A percentile compares a stretch with the other conserved stretches of the same genome.
These are phyloP conservation scores for Linaria vulgaris DNA, from an alignment of 257 asterid genomes.

Conservation along the genomic window DNA sequence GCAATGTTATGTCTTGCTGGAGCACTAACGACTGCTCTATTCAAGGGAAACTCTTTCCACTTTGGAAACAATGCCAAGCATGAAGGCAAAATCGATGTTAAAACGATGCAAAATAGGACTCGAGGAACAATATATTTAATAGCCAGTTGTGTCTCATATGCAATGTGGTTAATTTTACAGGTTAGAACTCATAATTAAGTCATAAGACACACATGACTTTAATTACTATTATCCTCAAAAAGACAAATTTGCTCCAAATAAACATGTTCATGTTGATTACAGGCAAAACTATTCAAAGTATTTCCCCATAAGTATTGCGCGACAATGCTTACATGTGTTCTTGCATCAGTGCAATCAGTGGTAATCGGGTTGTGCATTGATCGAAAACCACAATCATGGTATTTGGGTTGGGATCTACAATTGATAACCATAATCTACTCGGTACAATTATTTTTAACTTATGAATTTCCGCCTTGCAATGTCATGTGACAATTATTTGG, in stretches of 20 bases:
- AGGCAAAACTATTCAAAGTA: constrained; percentile 48
- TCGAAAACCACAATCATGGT: constrained; percentile 42
- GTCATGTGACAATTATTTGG: too few species aligned
- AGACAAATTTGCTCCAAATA: too few species aligned
- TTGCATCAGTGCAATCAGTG: constrained; percentile 46
- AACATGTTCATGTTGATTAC: background rate
- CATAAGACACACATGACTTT: background rate
- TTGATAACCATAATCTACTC: constrained; percentile 58
- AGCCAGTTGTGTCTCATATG: constrained; percentile 46
- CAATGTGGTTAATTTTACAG: constrained; percentile 60
- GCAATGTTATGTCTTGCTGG: constrained; percentile 58
- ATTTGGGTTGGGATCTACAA: constrained; percentile 50
- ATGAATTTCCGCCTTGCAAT: too few species aligned
- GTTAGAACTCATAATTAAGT: constrained; percentile 29
- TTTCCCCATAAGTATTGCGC: constrained; percentile 51
- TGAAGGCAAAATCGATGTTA: background rate
- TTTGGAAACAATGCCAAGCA: constrained; percentile 16
- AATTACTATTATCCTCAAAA: too few species aligned
- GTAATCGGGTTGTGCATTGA: constrained; percentile 47
- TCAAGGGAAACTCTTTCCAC: constrained; percentile 48
- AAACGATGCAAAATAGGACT: constrained; percentile 24
- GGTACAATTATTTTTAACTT: constrained; percentile 31
- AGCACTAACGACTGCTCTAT: constrained; percentile 41
- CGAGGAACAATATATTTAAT: constrained; percentile 56
- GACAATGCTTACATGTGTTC: constrained; percentile 36